phyloP scores from a whole-genome alignment of 2,329 filamentous ascomycete species.

The Geosmithia putterillii region DNA sequence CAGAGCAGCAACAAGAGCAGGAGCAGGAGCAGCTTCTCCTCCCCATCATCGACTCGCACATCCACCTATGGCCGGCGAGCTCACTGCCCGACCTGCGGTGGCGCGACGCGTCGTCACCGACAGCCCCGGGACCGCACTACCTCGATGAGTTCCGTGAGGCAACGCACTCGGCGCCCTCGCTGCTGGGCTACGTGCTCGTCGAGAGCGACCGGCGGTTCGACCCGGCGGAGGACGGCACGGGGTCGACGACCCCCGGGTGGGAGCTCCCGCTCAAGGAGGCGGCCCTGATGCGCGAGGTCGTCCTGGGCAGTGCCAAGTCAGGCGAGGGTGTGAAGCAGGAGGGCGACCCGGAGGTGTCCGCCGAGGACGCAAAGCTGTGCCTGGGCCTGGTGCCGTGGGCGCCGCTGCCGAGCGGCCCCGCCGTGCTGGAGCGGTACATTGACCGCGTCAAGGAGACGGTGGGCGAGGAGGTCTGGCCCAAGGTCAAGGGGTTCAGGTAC shows the following conservation, averaged over 20 bases:
- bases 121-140: conserved; percentile 45
- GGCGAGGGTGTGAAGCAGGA: conserved; percentile 30
- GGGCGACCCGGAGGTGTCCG: conserved; percentile 50
- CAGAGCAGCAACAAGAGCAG: conserved; percentile 14
- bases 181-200: conserved; percentile 67
- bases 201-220: conserved; percentile 67
- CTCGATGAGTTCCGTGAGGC: conserved; percentile 47
- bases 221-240: conserved; percentile 26
- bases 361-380: conserved; percentile 36
- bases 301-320: too few relatives aligned
- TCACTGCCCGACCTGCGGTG: conserved; percentile 59
- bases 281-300: conserved; percentile 53
- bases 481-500: conserved; percentile 71
- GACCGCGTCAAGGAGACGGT: conserved; percentile 44
- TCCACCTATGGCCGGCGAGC: conserved; percentile 70
- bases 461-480: conserved; percentile 46
- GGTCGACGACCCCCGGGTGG: conserved; percentile 46
- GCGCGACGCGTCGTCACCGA: conserved; percentile 47
- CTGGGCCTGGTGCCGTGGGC: conserved; percentile 74
- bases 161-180: conserved; percentile 24
- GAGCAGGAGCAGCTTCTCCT: conserved; percentile 27
- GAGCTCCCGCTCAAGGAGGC: conserved; percentile 60
- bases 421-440: conserved; percentile 54
- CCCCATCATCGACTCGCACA: conserved; percentile 77
- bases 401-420: conserved; percentile 56